Percentiles rank a stretch among this genome's conserved stretches.
These are phyloP conservation scores for Aethionema arabicum DNA, from an alignment of 345 rosid genomes.

Conservation along the genomic window DNA sequence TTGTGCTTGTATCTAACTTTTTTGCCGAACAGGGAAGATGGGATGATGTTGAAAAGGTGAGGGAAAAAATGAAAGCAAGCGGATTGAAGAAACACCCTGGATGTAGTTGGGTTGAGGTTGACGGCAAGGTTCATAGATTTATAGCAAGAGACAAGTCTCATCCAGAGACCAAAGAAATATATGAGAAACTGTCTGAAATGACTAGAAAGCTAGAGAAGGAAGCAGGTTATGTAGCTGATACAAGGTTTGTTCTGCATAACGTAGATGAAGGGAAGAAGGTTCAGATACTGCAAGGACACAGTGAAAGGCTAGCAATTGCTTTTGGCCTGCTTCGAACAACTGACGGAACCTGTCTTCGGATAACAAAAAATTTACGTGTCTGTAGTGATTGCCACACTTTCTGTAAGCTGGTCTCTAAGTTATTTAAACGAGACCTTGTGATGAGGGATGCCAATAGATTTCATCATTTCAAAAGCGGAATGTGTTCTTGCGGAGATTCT, in stretches of 20 bases:
- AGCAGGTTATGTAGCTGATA: conserved; percentile 69
- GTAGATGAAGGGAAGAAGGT: conserved; percentile 66
- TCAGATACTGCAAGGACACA: conserved; percentile 66
- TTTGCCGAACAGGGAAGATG: conserved; percentile 72
- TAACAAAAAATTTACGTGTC: conserved; percentile 72
- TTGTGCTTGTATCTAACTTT: conserved; percentile 75
- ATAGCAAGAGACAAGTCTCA: conserved; percentile 81
- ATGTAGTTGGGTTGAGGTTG: conserved; percentile 84
- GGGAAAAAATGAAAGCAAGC: conserved; percentile 61
- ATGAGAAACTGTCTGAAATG: conserved; percentile 51
- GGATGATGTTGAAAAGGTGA: conserved; percentile 64
- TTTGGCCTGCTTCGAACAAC: conserved; percentile 57
- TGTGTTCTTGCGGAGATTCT: conserved; percentile 81
- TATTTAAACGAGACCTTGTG: conserved; percentile 50
- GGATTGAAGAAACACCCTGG: conserved; percentile 87
- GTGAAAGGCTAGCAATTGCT: conserved; percentile 83
- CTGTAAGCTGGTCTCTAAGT: conserved; percentile 70
- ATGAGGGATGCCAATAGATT: conserved; percentile 86
- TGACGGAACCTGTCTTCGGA: conserved; percentile 47
- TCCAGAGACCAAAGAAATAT: conserved; percentile 56
- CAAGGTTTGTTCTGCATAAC: conserved; percentile 62
- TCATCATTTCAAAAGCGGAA: conserved; percentile 78
- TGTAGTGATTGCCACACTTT: conserved; percentile 85
- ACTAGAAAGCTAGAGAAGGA: conserved; percentile 52
- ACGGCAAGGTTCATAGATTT: conserved; percentile 64